Base-by-base conservation (phyloP, 148 eudicot species). In the Hydrangea macrophylla region DNA sequence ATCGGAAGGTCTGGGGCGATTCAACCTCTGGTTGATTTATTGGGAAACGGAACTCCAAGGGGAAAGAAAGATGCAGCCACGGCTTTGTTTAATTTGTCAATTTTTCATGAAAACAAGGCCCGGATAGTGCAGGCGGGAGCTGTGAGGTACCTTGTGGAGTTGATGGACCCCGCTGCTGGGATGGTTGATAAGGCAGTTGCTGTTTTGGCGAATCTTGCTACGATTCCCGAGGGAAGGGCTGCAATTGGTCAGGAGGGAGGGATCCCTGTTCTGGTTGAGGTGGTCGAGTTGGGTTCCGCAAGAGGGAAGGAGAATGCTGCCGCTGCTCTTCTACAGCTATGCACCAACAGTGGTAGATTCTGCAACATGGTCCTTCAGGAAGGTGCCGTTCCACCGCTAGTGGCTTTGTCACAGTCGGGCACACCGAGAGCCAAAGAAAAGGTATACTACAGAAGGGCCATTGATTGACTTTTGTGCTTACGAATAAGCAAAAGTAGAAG, bases 261-360 rank as follows among this genome's bases (percentile, higher is more conserved):
- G 13, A 88, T 93, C 23, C 80, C 86, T 20, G 84, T 85, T 44
- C 79, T 93, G 27, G 96, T 93, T 58, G 98, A 93, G 76, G 90
- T 86, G 62, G 76, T 93, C 58, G 98, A 93, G 81, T 69, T 93
- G 74, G 96, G 98, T 25, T 90, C 98, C 24, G 79, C 85, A 1
- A 90, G 93, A 78, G 96, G 86, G 10, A 93, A 88, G 80, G 98
- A 93, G 84, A 85, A 83, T 78, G 98, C 98, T 3, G 90, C 92
- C 39, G 96, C 96, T n/a, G 95, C 96, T 39, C 89, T 93, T 31
- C 70, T 86, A 45, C 92, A 86, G 73, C 82, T 93, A 35, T 88
- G 96, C 72, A 78, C 84, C 11, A 84, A 77, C 64, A 86, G 89
- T 78, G 82, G 59, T 68, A 64, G 86, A 68, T 86, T 70, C 40